Evolutionary conservation across 768 basidiomycete species (phyloP), one percentile per base, ranked within the genome.

Genomic region (Tubosaeta brunneosetosa): DNA sequence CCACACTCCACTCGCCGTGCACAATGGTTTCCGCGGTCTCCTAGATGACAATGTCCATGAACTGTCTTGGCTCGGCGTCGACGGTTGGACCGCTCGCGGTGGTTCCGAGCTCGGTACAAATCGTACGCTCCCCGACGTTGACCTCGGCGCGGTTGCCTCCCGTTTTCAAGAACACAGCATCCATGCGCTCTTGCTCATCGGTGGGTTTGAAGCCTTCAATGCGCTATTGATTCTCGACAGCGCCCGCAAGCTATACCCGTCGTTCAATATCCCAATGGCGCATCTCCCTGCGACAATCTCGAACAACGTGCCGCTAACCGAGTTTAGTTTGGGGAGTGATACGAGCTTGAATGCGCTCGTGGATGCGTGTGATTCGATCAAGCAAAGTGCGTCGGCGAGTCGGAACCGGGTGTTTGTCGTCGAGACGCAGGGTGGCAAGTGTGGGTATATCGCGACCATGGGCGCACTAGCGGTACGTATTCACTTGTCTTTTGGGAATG

Each of bases 61-160:
- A 61, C 82, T 94, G 12, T 84, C 91, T 8, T 98, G 97, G 97
- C 85, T 99, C 29, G 88, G 91, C 25, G 97, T 98, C 43, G 97
- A 99, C 67, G 85, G 85, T 37, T 99, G 95, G 97, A 89, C 88
- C 69, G 84, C 89, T 11, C 88, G 94, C 25, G 97, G 97, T 53
- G 97, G 97, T 11, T 97, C 94, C 25, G 97, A 99, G 69, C 84
- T 99, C 14, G 97, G 97, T 17, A 98, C 97, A 29, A 98, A 98
- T 74, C 89, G 97, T 45, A 79, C 82, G 11, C 73, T 93, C 41
- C 97, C 97, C 17, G 86, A 87, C 44, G 71, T 82, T 45, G 92
- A 97, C 69, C 80, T 98, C 41, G 95, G 94, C 1, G 82, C 82
- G 11, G 78, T 98, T 38, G 97, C 97, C 4, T 75, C 91, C 41